Base-by-base conservation (phyloP, 2,329 filamentous ascomycete genomes). In the Zasmidium angulare region DNA sequence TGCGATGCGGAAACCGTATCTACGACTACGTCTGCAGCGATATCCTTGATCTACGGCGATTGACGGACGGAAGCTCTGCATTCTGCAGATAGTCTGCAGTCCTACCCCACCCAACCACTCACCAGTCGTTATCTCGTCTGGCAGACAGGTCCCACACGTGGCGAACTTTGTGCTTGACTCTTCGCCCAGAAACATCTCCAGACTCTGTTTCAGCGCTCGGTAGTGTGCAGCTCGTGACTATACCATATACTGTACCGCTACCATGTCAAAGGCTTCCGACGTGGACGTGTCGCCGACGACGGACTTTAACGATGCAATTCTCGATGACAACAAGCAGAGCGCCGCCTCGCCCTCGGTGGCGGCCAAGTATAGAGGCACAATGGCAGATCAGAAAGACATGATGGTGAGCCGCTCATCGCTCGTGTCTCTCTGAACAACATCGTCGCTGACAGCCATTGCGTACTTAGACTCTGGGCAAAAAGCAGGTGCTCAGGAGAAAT, bases 261-360 rank as follows among this genome's bases (percentile, higher is more conserved):
- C 36, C n/a, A 43, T 3, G 10, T 29, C 22, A n/a, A 55, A 55
- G 29, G 40, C 12, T 12, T 60, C 58, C 9, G 50, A 60, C 22
- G 54, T 60, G 9, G 50, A 21, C 46, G 11, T 47, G 1, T 26
- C 46, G 53, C 49, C 53, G 29, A 53, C 53, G 20, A 53, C 50
- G 53, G 56, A 60, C 17, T 31, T 50, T 21, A 22, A 56, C 20
- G 52, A 56, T 47, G 50, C 56, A 12, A 46, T 58, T 6, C 31
- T 55, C 46, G 53, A 55, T 6, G 56, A 59, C 53, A 55, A 59
- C 53, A 55, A 63, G 50, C 50, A 55, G 4, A 55, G 24, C 50
- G 24, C 21, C 36, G 23, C 48, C 17, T 20, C 40, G 19, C 46
- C 47, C 7, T 59, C 46, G 40, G 24, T 56, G 4, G 24, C 53